Evolutionary conservation across 2,329 filamentous ascomycete genomes (phyloP), one percentile per base, ranked within the genome.

Genomic region (Fusarium aywerte): DNA sequence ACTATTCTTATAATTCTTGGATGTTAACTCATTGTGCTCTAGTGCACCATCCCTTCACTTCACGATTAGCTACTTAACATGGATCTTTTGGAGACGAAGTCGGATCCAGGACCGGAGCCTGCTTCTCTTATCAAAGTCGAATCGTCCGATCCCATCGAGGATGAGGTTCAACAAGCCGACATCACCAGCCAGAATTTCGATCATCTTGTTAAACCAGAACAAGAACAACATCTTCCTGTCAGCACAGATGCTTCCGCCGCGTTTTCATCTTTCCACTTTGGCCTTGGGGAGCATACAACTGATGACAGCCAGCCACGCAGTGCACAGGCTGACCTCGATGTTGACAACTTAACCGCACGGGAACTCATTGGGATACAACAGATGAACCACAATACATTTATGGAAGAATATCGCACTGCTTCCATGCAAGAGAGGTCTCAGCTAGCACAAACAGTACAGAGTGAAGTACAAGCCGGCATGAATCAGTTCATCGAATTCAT

Each of bases 1-100:
- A 23, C 7, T 25, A 12, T 8, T 12, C 16, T 15, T n/a, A n/a
- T n/a, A n/a, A 5, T 4, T 40, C 21, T 25, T 7, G 15, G 13
- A 7, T 4, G 6, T 8, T 42, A 21, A 42, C 21, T 25, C n/a
- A 11, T 16, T n/a, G 5, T 5, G 7, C 21, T n/a, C 21, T 15
- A 42, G 39, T 20, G 21, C 21, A 25, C 9, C 15, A 23, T n/a
- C 3, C 15, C 25, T n/a, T n/a, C 21, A 4, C n/a, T 18, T n/a
- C 15, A n/a, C 11, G 2, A 20, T 7, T 7, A 44, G 18, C n/a
- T n/a, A 9, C 2, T 1, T 11, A 13, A 2, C 1, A 0, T n/a
- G n/a, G n/a, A n/a, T n/a, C n/a, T n/a, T n/a, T n/a, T n/a, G 42
- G 29, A 44, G 42, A 12, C 3, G 12, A 13, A 44, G 42, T 2